Base-by-base conservation (phyloP, 208 protist genomes). In the Naegleria gruberi region DNA sequence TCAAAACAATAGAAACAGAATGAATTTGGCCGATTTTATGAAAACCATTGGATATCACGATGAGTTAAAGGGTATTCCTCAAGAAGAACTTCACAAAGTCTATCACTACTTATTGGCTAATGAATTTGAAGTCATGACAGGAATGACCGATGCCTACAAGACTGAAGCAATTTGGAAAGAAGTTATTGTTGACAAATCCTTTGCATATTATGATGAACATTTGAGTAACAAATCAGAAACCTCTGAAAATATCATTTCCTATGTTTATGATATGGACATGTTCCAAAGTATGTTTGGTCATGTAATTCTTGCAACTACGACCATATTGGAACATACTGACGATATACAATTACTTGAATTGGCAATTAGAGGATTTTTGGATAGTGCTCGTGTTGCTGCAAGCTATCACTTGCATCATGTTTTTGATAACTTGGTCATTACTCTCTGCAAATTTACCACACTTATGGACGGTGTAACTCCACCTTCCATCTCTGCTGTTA, bases 351-450 rank as follows among this genome's bases (percentile, higher is more conserved):
- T 94, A 0, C 77, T 91, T 37, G 91, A 95, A 55, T 86, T 90
- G 74, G 90, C 91, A 23, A 85, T 95, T 37, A 83, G 82, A 57
- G 94, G 94, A 1, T 95, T 95, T 73, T 65, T 93, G 34, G 42
- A 94, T 4, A 94, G 93, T 86, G 92, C 93, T 1, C 90, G 90
- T 42, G 91, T 96, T 0, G 93, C 93, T 7, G 94, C 93, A 1
- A 85, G 92, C 34, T 95, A 94, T 86, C 83, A 89, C 3, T 87
- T 96, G 5, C 91, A 81, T 44, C 91, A 95, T 47, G 90, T 94
- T 6, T 94, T 96, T 83, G 94, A 96, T 46, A 95, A 93, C 77
- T 87, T 96, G 10, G 92, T 96, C 65, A 93, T 93, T 40, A 93
- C 91, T 12, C 57, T 95, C 7, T 93, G 92, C 90, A 95, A 95